Evolutionary conservation across 169 alveolate genomes (phyloP).

Genomic region (Ichthyophthirius multifiliis): DNA sequence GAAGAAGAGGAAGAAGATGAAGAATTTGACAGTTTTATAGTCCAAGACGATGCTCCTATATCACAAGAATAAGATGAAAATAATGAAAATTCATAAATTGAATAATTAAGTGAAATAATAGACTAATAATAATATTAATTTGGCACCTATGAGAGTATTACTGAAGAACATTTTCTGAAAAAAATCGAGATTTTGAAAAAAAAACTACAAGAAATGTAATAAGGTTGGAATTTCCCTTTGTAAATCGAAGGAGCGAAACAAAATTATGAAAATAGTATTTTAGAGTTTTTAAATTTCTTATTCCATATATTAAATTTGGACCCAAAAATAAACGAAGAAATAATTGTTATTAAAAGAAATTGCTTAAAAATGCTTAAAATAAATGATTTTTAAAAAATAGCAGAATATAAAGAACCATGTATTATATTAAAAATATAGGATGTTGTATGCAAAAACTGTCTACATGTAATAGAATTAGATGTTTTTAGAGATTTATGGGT

Average conservation of each 20-base stretch:
- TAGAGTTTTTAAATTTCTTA: constrained; percentile 72
- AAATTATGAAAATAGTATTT: constrained; percentile 46
- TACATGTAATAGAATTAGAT: constrained; percentile 63
- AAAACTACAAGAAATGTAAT: constrained; percentile 30
- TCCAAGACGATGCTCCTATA: background rate
- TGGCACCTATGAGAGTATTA: constrained; percentile 21
- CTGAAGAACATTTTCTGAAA: no score
- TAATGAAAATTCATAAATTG: background rate
- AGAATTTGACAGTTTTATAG: background rate
- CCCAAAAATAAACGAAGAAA: constrained; percentile 45
- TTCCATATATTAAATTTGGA: constrained; percentile 72
- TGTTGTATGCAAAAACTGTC: constrained; percentile 77
- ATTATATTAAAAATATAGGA: constrained; percentile 67
- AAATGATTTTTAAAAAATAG: constrained; percentile 67
- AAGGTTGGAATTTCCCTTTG: constrained; percentile 66
- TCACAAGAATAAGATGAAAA: background rate
- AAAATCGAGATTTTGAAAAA: no score
- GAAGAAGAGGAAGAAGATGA: background rate
- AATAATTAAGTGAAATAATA: background rate
- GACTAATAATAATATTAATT: constrained; percentile 10
- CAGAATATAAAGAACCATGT: constrained; percentile 76
- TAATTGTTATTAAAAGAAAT: constrained; percentile 57
- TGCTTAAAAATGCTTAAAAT: constrained; percentile 63
- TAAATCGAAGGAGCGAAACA: constrained; percentile 63
- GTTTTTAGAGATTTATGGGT: constrained; percentile 81